These are phyloP conservation scores for Oryza longistaminata DNA, from an alignment of 176 grass and related monocot genomes.

Conservation along the genomic window DNA sequence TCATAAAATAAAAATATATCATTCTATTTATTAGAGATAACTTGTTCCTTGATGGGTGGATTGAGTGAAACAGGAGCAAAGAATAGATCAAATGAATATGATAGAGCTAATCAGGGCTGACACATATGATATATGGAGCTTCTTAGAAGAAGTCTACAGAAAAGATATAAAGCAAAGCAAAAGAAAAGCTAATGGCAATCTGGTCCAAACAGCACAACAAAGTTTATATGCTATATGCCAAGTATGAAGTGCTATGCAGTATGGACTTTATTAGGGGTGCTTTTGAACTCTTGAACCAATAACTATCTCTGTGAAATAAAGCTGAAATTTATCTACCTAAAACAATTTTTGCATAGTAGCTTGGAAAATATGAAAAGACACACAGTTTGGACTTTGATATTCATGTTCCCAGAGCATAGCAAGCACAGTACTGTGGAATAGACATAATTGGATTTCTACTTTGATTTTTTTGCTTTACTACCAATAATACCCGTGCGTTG, in stretches of 20 bases:
- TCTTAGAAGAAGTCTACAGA: neutral
- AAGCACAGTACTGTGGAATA: neutral
- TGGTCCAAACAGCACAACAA: neutral
- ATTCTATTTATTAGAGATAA: neutral
- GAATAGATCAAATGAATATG: neutral
- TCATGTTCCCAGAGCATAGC: neutral
- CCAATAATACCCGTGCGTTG: no score
- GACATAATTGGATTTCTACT: neutral
- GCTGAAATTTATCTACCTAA: neutral
- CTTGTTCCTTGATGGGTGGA: neutral
- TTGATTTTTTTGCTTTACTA: neutral
- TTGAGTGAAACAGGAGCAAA: neutral
- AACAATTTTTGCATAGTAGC: neutral
- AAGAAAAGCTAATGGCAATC: neutral
- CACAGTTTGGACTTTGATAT: neutral
- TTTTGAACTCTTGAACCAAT: neutral
- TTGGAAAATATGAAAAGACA: neutral
- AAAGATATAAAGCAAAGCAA: neutral
- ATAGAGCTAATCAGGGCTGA: neutral
- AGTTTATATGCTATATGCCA: neutral
- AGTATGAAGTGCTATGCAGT: neutral
- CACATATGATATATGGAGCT: neutral
- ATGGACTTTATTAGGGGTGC: neutral
- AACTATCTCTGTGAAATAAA: neutral
- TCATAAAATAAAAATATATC: neutral